Evolutionary conservation across 2,329 filamentous ascomycete genomes (phyloP).

Genomic region (Colletotrichum spaethianum): DNA sequence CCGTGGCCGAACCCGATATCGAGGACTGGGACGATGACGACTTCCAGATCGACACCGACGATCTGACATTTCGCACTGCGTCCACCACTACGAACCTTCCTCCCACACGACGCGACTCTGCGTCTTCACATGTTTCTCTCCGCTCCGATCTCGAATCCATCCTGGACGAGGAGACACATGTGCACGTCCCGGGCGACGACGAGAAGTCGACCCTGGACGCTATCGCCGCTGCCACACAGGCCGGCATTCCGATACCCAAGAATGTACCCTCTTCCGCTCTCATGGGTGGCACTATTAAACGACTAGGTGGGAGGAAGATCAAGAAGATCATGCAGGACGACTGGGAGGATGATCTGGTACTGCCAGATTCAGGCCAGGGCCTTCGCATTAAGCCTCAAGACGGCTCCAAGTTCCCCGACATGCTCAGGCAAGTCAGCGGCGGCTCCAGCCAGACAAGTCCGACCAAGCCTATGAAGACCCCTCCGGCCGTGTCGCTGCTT

Average conservation of each 20-base stretch:
- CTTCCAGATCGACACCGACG: conserved; percentile 78
- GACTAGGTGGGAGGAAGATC: conserved; percentile 82
- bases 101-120: conserved; percentile 77
- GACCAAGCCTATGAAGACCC: conserved; percentile 55
- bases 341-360: conserved; percentile 84
- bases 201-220: conserved; percentile 87
- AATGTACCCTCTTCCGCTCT: conserved; percentile 92
- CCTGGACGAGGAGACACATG: conserved; percentile 86
- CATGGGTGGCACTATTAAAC: conserved; percentile 92
- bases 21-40: conserved; percentile 88
- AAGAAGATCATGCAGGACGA: conserved; percentile 83
- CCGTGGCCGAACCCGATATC: conserved; percentile 70
- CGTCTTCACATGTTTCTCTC: conserved; percentile 85
- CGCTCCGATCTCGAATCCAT: conserved; percentile 86
- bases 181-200: conserved; percentile 87
- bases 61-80: conserved; percentile 72
- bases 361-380: conserved; percentile 71
- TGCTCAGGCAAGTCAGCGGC: conserved; percentile 75
- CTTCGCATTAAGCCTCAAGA: conserved; percentile 77
- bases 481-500: conserved; percentile 47
- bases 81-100: conserved; percentile 59
- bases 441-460: conserved; percentile 69
- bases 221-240: conserved; percentile 87
- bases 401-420: conserved; percentile 75
- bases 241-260: conserved; percentile 90